Percentiles rank a stretch among this genome's conserved stretches.
phyloP scores from a whole-genome alignment of 495 filamentous ascomycete genomes.

The Neurospora pannonica region DNA sequence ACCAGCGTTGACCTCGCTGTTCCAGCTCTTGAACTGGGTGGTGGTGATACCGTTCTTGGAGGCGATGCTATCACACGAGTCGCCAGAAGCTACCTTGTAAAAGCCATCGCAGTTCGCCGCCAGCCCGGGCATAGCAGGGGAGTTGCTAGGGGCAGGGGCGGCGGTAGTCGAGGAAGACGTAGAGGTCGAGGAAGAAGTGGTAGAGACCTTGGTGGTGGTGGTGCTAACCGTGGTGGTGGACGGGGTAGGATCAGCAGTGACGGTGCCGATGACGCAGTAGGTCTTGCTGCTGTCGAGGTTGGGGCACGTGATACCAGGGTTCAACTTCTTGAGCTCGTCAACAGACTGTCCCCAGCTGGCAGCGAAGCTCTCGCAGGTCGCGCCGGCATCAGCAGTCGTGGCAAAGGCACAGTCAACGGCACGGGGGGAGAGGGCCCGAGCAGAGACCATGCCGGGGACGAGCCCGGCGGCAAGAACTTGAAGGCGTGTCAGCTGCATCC shows the following conservation, averaged over 20 bases:
- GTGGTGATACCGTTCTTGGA: constrained; percentile 18
- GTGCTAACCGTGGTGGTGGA: not conserved
- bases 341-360: constrained; percentile 15
- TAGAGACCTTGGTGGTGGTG: not conserved
- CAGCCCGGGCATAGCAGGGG: constrained; percentile 26
- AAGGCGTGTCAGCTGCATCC: not conserved
- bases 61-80: constrained; percentile 34
- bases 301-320: constrained; percentile 15
- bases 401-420: constrained; percentile 13
- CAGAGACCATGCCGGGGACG: not conserved
- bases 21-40: constrained; percentile 24
- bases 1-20: constrained; percentile 30
- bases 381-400: constrained; percentile 5
- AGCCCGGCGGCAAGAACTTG: not conserved
- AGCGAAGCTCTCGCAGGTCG: constrained; percentile 13
- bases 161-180: not conserved
- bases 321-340: constrained; percentile 12
- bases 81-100: constrained; percentile 28
- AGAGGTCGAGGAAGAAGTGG: not conserved
- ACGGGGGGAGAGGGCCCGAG: not conserved
- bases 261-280: constrained; percentile 22
- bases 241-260: constrained; percentile 2
- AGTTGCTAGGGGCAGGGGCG: not conserved
- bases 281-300: constrained; percentile 2
- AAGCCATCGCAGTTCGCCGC: constrained; percentile 33